Evolutionary conservation across 768 basidiomycete species (phyloP).

Genomic region (Mrakia blollopis): DNA sequence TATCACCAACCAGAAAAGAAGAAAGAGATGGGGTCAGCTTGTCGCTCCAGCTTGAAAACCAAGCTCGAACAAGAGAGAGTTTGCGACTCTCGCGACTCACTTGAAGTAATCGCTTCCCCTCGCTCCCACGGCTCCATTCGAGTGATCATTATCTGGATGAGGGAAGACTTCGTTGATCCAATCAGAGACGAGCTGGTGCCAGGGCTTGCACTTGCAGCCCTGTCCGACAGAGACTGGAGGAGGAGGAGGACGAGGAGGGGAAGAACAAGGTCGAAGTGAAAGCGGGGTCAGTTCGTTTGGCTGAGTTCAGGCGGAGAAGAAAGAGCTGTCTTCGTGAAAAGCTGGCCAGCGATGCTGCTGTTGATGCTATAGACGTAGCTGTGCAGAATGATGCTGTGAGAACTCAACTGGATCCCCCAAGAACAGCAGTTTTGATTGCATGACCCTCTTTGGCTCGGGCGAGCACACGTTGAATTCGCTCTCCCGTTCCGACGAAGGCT

Average conservation of each 20-base stretch:
- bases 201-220: not conserved
- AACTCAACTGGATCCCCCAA: not conserved
- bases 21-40: too few relatives aligned
- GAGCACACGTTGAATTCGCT: not conserved
- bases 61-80: not conserved
- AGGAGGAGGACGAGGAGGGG: not conserved
- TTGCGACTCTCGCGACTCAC: not conserved
- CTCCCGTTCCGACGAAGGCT: not conserved
- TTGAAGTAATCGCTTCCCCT: slow-evolving; percentile 21
- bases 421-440: not conserved
- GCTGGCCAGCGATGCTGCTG: too few relatives aligned
- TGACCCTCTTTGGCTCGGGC: not conserved
- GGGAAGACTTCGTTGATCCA: slow-evolving; percentile 13
- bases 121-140: slow-evolving; percentile 2
- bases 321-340: too few relatives aligned
- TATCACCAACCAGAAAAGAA: not conserved
- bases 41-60: too few relatives aligned
- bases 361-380: too few relatives aligned
- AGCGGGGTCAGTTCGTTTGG: too few relatives aligned
- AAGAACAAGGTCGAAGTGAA: not conserved
- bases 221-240: not conserved
- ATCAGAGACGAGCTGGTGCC: not conserved
- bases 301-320: too few relatives aligned
- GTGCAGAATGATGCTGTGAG: not conserved
- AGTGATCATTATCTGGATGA: not conserved